A percentile compares a stretch with the other conserved stretches of the same genome.
Evolutionary conservation across 2,329 filamentous ascomycete species (phyloP).

Genomic region (Parafenestella ontariensis): DNA sequence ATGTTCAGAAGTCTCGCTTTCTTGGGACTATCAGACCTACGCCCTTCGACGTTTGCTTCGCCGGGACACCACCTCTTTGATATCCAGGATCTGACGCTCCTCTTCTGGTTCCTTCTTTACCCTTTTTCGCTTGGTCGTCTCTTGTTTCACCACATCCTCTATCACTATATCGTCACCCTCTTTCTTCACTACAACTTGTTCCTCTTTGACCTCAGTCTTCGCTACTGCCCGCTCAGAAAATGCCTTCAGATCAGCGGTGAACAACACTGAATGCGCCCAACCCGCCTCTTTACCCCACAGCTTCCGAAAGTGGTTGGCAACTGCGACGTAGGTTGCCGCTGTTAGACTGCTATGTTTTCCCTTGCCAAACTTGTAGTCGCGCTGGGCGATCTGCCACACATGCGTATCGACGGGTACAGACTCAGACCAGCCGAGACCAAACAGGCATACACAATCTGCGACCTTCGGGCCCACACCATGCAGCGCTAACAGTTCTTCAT

Average conservation of each 20-base stretch:
- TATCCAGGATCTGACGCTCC: conserved; percentile 48
- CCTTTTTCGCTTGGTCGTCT: conserved; percentile 45
- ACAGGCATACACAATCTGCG: conserved; percentile 93
- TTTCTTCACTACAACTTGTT: conserved; percentile 46
- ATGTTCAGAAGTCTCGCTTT: neutral
- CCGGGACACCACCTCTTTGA: conserved; percentile 46
- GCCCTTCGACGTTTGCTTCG: conserved; percentile 38
- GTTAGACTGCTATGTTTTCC: conserved; percentile 84
- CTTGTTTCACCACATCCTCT: conserved; percentile 35
- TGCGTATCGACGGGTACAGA: conserved; percentile 97
- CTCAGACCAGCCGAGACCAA: conserved; percentile 96
- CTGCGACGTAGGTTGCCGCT: conserved; percentile 85
- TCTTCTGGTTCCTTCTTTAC: conserved; percentile 50
- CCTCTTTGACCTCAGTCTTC: conserved; percentile 58
- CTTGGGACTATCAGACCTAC: neutral
- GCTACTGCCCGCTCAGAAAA: conserved; percentile 73
- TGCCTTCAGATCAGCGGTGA: conserved; percentile 87
- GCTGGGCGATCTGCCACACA: conserved; percentile 95
- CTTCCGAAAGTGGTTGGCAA: conserved; percentile 86
- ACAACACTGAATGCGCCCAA: conserved; percentile 97
- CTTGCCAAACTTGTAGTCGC: conserved; percentile 92
- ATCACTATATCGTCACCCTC: conserved; percentile 32
- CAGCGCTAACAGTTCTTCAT: conserved; percentile 77
- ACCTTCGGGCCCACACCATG: conserved; percentile 96
- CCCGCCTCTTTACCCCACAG: conserved; percentile 94